Percentiles rank a stretch among this genome's conserved stretches.
Conservation (phyloP, 257 asterid genomes). For the Phtheirospermum japonicum region DNA sequence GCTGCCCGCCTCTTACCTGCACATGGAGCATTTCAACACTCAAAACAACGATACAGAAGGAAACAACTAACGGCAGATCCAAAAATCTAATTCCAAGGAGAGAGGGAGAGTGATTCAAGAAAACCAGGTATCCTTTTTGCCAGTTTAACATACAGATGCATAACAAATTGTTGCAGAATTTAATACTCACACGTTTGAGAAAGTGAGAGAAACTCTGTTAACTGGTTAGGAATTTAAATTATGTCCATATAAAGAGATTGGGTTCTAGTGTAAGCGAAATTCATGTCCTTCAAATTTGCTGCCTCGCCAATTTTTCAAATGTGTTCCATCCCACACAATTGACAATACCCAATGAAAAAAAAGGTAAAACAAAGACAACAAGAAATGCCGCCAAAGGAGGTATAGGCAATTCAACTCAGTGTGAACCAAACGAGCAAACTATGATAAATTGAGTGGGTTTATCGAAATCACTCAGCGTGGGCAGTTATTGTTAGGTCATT, state of each 20-base stretch:
- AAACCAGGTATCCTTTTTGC: slow-evolving; percentile 1
- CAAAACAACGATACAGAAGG: slow-evolving; percentile 25
- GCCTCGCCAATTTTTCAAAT: slow-evolving; percentile 3
- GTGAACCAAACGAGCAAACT: background rate
- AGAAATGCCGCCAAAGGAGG: no score
- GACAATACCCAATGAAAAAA: background rate
- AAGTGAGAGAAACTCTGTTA: slow-evolving; percentile 2
- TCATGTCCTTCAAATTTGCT: slow-evolving; percentile 7
- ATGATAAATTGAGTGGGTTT: background rate
- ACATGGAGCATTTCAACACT: slow-evolving; percentile 28
- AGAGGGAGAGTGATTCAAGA: slow-evolving; percentile 12
- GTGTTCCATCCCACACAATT: background rate
- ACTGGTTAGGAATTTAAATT: slow-evolving; percentile 1
- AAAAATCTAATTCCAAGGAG: background rate
- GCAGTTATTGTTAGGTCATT: background rate
- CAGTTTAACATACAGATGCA: slow-evolving; percentile 2
- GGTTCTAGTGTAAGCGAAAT: background rate
- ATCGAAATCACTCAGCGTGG: background rate
- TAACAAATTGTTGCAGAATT: slow-evolving; percentile 18
- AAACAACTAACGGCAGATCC: slow-evolving; percentile 15
- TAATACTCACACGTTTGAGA: background rate
- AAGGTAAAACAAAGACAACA: background rate
- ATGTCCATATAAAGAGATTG: slow-evolving; percentile 17
- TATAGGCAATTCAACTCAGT: background rate
- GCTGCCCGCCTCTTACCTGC: slow-evolving; percentile 96